phyloP scores from a whole-genome alignment of 2,329 filamentous ascomycete genomes.

The Helminthosporium solani region DNA sequence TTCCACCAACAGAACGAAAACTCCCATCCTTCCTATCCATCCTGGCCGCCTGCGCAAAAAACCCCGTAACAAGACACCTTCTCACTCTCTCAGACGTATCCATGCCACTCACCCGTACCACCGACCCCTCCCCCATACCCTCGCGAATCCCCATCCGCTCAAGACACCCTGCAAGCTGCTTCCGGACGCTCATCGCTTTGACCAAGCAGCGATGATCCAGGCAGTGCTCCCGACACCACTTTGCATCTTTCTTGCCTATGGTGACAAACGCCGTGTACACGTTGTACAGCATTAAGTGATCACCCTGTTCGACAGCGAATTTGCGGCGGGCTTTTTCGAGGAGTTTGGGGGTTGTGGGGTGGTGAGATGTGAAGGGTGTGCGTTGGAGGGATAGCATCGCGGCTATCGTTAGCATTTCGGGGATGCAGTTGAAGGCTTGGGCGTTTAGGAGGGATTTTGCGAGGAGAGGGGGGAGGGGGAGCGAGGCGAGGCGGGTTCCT shows the following conservation, averaged over 20 bases:
- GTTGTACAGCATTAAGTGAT: conserved; percentile 89
- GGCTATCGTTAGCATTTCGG: conserved; percentile 85
- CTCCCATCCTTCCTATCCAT: conserved; percentile 87
- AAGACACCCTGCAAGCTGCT: conserved; percentile 82
- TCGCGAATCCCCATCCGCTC: conserved; percentile 75
- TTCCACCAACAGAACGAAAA: conserved; percentile 81
- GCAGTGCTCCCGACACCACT: conserved; percentile 84
- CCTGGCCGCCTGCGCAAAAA: conserved; percentile 87
- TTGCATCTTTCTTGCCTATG: conserved; percentile 76
- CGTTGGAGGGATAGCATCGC: conserved; percentile 90
- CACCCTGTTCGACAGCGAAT: conserved; percentile 90
- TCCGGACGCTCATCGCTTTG: conserved; percentile 80
- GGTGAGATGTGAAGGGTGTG: conserved; percentile 75
- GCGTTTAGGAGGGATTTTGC: conserved; percentile 81
- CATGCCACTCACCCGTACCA: conserved; percentile 44
- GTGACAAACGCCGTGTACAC: conserved; percentile 88
- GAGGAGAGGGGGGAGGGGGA: conserved; percentile 95
- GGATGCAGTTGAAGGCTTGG: conserved; percentile 71
- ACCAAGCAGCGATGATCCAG: conserved; percentile 84
- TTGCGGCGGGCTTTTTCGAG: conserved; percentile 73
- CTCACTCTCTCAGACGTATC: conserved; percentile 72
- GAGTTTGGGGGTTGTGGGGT: conserved; percentile 73
- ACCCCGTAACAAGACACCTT: conserved; percentile 83
- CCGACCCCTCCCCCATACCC: conserved; percentile 38
- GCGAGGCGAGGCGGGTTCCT: conserved; percentile 88